phyloP scores from a whole-genome alignment of 352 stramenopile species.

The Globisporangium splendens region DNA sequence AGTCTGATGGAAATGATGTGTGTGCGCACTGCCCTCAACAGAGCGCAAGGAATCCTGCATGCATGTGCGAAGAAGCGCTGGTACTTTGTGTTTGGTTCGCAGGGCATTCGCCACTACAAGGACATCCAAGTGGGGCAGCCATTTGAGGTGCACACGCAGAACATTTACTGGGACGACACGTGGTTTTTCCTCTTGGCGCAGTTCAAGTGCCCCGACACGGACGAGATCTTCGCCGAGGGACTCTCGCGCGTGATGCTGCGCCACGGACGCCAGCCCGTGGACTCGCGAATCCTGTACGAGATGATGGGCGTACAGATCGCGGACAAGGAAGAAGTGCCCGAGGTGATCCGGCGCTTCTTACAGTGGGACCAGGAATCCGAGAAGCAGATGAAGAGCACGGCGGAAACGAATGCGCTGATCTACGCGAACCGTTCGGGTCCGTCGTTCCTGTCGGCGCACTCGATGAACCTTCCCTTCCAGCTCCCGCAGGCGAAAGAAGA shows the following conservation, averaged over 20 bases:
- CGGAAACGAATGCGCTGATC: slow-evolving; percentile 26
- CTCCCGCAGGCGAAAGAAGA: slow-evolving; percentile 21
- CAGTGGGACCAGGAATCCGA: slow-evolving; percentile 52
- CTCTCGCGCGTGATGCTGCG: slow-evolving; percentile 60
- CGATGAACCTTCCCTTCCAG: slow-evolving; percentile 64
- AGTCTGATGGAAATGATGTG: not conserved
- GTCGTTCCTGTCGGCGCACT: slow-evolving; percentile 42
- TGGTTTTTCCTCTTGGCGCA: slow-evolving; percentile 68
- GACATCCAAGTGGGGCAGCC: slow-evolving; percentile 47
- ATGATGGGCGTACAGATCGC: slow-evolving; percentile 47
- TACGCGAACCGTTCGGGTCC: slow-evolving; percentile 29
- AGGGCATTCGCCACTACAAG: slow-evolving; percentile 59
- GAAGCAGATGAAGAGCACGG: slow-evolving; percentile 50
- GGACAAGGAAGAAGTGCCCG: slow-evolving; percentile 41
- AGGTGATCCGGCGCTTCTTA: slow-evolving; percentile 46
- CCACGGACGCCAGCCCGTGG: slow-evolving; percentile 43
- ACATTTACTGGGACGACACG: slow-evolving; percentile 68
- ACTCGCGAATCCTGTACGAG: slow-evolving; percentile 47
- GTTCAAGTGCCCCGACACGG: slow-evolving; percentile 65
- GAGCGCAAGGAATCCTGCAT: slow-evolving; percentile 53
- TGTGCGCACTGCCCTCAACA: too few species aligned
- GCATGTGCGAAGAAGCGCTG: slow-evolving; percentile 49
- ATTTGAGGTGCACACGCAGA: slow-evolving; percentile 66
- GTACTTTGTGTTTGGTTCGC: slow-evolving; percentile 72
- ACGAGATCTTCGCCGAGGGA: slow-evolving; percentile 58